A percentile compares a stretch with the other conserved stretches of the same genome.
These are phyloP conservation scores for Aspergillus ellipticus DNA, from an alignment of 495 filamentous ascomycete species.

Conservation along the genomic window DNA sequence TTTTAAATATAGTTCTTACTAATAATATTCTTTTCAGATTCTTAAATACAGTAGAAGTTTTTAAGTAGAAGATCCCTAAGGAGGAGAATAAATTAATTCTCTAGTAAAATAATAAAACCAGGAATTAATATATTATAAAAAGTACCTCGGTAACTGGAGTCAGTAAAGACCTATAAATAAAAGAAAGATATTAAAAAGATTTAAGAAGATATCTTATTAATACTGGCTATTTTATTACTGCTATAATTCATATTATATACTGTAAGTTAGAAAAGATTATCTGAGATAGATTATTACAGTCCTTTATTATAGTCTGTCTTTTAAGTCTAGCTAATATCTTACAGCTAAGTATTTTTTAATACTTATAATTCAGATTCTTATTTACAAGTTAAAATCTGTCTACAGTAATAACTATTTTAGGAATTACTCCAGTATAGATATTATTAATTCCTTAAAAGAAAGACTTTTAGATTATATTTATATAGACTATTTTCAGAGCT, in stretches of 20 bases:
- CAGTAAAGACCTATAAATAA: conserved; percentile 5
- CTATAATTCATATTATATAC: conserved; percentile 5
- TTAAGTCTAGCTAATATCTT: conserved; percentile 4
- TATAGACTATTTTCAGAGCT: conserved; percentile 10
- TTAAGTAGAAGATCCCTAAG: conserved; percentile 6
- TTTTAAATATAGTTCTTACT: conserved; percentile 6
- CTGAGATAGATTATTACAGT: background rate
- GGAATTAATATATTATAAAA: conserved; percentile 2
- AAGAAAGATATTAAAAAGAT: background rate
- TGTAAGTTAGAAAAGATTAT: conserved; percentile 1
- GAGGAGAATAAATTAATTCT: conserved; percentile 7
- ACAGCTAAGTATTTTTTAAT: conserved; percentile 3
- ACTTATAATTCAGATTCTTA: conserved; percentile 5
- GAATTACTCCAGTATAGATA: background rate
- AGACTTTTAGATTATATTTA: conserved; percentile 1
- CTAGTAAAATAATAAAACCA: conserved; percentile 1
- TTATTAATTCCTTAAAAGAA: background rate
- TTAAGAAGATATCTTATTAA: background rate
- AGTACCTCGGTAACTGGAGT: background rate
- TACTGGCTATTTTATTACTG: conserved; percentile 7
- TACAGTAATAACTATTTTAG: background rate
- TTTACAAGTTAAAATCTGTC: background rate
- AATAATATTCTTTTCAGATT: conserved; percentile 7
- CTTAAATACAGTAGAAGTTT: background rate
- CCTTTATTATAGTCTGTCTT: background rate